Base-by-base conservation (phyloP, 371 early-diverging fungal species). In the Thermomucor indicae-seudaticae region DNA sequence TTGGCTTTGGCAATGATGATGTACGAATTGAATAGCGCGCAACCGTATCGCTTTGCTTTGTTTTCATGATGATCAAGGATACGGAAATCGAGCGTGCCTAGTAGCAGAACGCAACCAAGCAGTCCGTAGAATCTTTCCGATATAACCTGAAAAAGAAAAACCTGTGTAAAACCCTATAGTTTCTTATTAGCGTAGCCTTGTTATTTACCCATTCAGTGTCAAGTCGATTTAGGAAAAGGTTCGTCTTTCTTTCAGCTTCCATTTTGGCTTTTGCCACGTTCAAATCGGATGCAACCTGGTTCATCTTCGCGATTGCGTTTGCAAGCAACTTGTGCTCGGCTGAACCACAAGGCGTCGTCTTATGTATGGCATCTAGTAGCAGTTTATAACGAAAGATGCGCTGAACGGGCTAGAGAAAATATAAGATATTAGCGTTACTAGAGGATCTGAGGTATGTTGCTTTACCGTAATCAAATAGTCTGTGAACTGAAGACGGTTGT, bases 1-100 rank as follows among this genome's bases (percentile, higher is more conserved):
- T 74, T 82, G 20, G 72, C 67, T 32, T 72, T 77, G 22, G 67
- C 76, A 34, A 82, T 62, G 20, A 82, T 64, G 55, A 82, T 65
- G 51, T 79, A 79, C 19, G 74, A 60, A 3, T 72, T 64, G 43
- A 82, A 82, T 16, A 82, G 43, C 19, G 78, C 73, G 37, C 80
- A 80, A 0, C 82, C 79, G 22, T 62, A 45, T 8, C 72, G 58
- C 40, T 71, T 71, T 2, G 53, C 48, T 25, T 65, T 67, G 0
- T 55, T 39, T 7, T 62, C 59, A 30, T 55, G 54, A 11, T 61
- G 46, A 16, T 45, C 35, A 17, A 34, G 19, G 3, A 53, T 57
- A 4, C 63, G 62, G 8, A 75, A 62, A 35, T 75, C 72, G 29
- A 75, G 23, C 0, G 76, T 72, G 14, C 76, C 76, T 38, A 70